Evolutionary conservation across 345 rosid genomes (phyloP).

Genomic region (Eucalyptus urophylla): DNA sequence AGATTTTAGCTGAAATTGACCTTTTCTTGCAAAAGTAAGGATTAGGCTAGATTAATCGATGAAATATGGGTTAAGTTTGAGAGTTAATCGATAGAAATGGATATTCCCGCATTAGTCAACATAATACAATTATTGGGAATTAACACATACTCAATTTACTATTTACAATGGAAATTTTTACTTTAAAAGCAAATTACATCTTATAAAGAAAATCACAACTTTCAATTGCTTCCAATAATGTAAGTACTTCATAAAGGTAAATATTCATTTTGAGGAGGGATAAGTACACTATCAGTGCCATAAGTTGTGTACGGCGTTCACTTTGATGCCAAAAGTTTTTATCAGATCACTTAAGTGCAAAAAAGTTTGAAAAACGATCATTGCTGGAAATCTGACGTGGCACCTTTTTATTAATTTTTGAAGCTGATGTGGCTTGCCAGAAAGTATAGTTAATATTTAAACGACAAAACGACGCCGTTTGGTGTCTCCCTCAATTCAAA

Average conservation of each 20-base stretch:
- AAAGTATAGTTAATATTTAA: no score
- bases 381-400: no score
- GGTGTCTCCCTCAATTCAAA: no score
- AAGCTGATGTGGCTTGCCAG: no score
- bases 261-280: neutral
- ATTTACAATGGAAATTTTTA: neutral
- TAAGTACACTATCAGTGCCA: no score
- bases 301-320: no score
- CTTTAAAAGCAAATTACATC: neutral
- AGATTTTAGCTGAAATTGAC: neutral
- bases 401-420: no score
- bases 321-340: no score
- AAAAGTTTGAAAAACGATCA: no score
- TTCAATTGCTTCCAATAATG: neutral
- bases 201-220: neutral
- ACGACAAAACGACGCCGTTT: no score
- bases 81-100: neutral
- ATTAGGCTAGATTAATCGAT: neutral
- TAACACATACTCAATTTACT: neutral
- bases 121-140: neutral
- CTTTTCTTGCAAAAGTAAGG: neutral
- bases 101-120: neutral
- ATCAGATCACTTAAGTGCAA: no score
- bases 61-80: neutral
- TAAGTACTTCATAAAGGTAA: neutral